Evolutionary conservation across 2,329 filamentous ascomycete genomes (phyloP).

Genomic region (Fusarium mexicanum): DNA sequence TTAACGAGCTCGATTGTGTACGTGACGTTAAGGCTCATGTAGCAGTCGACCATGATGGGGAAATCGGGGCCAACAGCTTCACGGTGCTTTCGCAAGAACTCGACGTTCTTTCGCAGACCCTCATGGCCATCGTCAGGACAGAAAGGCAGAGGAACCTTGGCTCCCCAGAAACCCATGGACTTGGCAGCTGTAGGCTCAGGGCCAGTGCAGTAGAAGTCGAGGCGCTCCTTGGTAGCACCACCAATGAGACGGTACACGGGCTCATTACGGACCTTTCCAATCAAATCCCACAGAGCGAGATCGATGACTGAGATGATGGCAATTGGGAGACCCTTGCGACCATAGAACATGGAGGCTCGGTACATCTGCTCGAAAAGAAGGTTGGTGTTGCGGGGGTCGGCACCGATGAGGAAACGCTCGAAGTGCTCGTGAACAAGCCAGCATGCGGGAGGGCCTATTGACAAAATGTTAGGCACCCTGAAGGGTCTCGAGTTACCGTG

Average conservation of each 20-base stretch:
- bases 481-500: background rate
- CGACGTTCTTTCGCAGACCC: constrained; percentile 88
- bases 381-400: constrained; percentile 91
- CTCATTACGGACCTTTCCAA: constrained; percentile 91
- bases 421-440: constrained; percentile 96
- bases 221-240: constrained; percentile 82
- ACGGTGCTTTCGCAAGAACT: constrained; percentile 85
- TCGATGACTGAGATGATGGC: constrained; percentile 96
- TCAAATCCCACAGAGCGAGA: constrained; percentile 89
- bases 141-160: constrained; percentile 89
- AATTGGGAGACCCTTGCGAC: constrained; percentile 87
- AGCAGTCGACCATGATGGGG: constrained; percentile 94
- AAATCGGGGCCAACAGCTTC: constrained; percentile 89
- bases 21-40: constrained; percentile 92
- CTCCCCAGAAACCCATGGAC: constrained; percentile 88
- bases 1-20: constrained; percentile 94
- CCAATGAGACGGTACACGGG: constrained; percentile 96
- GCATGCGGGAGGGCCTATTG: constrained; percentile 82
- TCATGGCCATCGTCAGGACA: constrained; percentile 86
- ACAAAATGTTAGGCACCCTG: constrained; percentile 1
- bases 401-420: constrained; percentile 87
- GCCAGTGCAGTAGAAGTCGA: constrained; percentile 95
- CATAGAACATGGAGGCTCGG: constrained; percentile 94
- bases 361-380: constrained; percentile 97
- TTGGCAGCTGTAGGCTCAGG: constrained; percentile 84